A percentile compares a stretch with the other conserved stretches of the same genome.
Evolutionary conservation across 371 early-diverging fungal species (phyloP).

Genomic region (Syncephalastrum monosporum): DNA sequence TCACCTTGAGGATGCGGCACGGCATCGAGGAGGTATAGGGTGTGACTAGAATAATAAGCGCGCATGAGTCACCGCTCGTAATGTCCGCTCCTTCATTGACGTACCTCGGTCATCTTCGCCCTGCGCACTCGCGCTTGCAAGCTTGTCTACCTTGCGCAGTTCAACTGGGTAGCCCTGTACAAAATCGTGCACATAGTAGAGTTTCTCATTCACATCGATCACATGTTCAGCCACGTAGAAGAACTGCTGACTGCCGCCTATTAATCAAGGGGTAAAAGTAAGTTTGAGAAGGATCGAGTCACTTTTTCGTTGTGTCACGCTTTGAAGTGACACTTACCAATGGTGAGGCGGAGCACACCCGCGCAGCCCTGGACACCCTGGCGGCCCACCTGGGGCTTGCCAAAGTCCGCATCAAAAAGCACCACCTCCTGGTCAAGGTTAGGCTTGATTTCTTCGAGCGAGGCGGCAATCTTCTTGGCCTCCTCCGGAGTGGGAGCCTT

Average conservation of each 20-base stretch:
- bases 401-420: slow-evolving; percentile 25
- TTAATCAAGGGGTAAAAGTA: not conserved
- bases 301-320: not conserved
- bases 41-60: slow-evolving; percentile 34
- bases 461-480: slow-evolving; percentile 1
- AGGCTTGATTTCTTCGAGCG: slow-evolving; percentile 1
- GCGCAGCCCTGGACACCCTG: slow-evolving; percentile 32
- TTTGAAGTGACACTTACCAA: slow-evolving; percentile 26
- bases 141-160: slow-evolving; percentile 47
- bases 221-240: slow-evolving; percentile 55
- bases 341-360: slow-evolving; percentile 50
- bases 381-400: slow-evolving; percentile 24
- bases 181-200: slow-evolving; percentile 58
- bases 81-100: not conserved
- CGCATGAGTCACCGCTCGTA: slow-evolving; percentile 1
- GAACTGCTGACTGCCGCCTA: slow-evolving; percentile 53
- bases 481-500: slow-evolving; percentile 8
- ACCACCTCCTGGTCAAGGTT: slow-evolving; percentile 6
- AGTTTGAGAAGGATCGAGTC: not conserved
- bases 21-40: slow-evolving; percentile 79
- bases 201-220: slow-evolving; percentile 41
- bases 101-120: slow-evolving; percentile 48
- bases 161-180: slow-evolving; percentile 51
- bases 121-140: slow-evolving; percentile 40
- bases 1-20: slow-evolving; percentile 64